A percentile compares a stretch with the other conserved stretches of the same genome.
Conservation (phyloP, 352 stramenopile species). For the Pythium monospermum region DNA sequence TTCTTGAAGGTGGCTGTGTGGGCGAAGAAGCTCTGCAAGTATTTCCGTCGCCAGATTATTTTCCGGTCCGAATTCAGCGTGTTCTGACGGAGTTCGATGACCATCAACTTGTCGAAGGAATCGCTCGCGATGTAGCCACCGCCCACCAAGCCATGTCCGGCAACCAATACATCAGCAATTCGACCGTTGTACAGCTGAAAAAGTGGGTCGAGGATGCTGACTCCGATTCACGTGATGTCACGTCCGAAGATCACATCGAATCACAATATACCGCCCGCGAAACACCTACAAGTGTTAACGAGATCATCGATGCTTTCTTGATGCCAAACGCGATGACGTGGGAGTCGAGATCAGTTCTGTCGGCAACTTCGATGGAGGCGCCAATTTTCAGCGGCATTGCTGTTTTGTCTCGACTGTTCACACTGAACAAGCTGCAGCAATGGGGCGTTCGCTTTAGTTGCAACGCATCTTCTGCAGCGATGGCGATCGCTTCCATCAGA, state of each 20-base stretch:
- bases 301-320: slow-evolving; percentile 1
- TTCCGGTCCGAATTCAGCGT: too few species aligned
- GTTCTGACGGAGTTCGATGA: background rate
- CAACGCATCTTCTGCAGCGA: background rate
- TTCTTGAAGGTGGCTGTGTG: too few species aligned
- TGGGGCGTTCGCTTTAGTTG: background rate
- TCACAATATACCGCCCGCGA: too few species aligned
- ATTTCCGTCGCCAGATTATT: too few species aligned
- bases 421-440: background rate
- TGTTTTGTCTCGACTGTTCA: background rate
- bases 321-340: background rate
- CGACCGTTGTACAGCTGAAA: background rate
- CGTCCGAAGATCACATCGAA: too few species aligned
- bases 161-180: too few species aligned
- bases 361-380: background rate
- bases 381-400: background rate
- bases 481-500: background rate
- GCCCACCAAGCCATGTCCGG: background rate
- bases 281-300: background rate
- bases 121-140: background rate
- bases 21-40: too few species aligned
- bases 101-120: background rate
- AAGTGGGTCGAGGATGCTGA: background rate
- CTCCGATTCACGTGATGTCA: too few species aligned
- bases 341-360: background rate